Evolutionary conservation across 345 rosid genomes (phyloP).

Genomic region (Kandelia obovata): DNA sequence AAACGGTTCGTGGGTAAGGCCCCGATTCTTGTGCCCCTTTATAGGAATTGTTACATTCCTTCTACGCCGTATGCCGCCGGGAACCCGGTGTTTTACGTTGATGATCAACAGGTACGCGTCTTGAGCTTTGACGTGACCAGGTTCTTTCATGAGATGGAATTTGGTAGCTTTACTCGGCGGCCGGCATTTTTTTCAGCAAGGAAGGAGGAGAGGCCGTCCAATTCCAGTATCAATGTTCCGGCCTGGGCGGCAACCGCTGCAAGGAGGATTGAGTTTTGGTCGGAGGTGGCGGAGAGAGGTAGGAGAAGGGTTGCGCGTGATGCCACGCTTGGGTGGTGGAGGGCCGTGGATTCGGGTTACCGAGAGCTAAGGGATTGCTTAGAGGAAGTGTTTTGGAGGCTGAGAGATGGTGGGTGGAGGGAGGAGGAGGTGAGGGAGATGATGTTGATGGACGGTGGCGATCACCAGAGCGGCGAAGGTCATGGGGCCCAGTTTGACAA

Average conservation of each 20-base stretch:
- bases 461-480: not conserved
- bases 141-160: slow-evolving; percentile 50
- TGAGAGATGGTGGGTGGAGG: slow-evolving; percentile 79
- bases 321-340: slow-evolving; percentile 50
- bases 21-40: slow-evolving; percentile 67
- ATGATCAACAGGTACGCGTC: slow-evolving; percentile 43
- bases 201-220: not conserved
- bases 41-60: slow-evolving; percentile 59
- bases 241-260: slow-evolving; percentile 55
- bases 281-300: slow-evolving; percentile 69
- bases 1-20: slow-evolving; percentile 29
- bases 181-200: not conserved
- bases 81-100: slow-evolving; percentile 66
- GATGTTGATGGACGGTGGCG: slow-evolving; percentile 52
- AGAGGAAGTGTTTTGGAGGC: slow-evolving; percentile 64
- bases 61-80: slow-evolving; percentile 52
- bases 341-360: slow-evolving; percentile 1
- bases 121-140: slow-evolving; percentile 58
- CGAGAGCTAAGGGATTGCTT: slow-evolving; percentile 37
- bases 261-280: slow-evolving; percentile 63
- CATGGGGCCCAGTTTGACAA: slow-evolving; percentile 2
- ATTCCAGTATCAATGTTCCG: slow-evolving; percentile 28
- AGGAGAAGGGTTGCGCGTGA: slow-evolving; percentile 31
- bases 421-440: slow-evolving; percentile 77
- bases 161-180: not conserved